phyloP scores from a whole-genome alignment of 441 rosid species.

The Populus hybrid region DNA sequence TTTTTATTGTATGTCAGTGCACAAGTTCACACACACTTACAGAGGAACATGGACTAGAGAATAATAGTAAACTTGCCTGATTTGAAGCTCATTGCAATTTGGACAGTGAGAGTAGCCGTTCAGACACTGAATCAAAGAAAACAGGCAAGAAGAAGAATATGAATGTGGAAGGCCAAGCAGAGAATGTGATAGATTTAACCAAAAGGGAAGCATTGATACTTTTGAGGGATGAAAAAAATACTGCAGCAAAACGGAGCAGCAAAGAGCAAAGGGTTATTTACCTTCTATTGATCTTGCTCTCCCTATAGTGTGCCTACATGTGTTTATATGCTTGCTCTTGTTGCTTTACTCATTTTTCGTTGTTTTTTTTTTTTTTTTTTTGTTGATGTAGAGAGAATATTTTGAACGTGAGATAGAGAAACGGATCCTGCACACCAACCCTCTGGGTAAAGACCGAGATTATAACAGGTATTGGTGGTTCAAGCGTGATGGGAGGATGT shows the following conservation, averaged over 20 bases:
- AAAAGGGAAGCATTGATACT: constrained; percentile 35
- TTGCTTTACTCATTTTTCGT: not conserved
- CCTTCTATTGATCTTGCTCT: constrained; percentile 14
- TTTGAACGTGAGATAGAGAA: constrained; percentile 93
- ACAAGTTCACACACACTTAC: not conserved
- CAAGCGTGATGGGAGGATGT: constrained; percentile 86
- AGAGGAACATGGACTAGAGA: not conserved
- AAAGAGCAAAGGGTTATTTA: constrained; percentile 74
- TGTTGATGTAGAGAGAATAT: constrained; percentile 51
- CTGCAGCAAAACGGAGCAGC: constrained; percentile 45
- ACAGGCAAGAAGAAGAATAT: constrained; percentile 42
- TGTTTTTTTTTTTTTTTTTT: not conserved
- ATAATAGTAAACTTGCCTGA: constrained; percentile 20
- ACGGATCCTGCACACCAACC: constrained; percentile 55
- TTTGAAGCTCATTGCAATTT: constrained; percentile 16
- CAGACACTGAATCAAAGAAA: constrained; percentile 42
- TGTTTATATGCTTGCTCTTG: not conserved
- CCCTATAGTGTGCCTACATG: constrained; percentile 9
- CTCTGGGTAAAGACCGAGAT: constrained; percentile 83
- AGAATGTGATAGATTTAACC: constrained; percentile 24
- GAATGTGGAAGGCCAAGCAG: constrained; percentile 31
- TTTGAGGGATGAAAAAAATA: constrained; percentile 47
- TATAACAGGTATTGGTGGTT: constrained; percentile 97
- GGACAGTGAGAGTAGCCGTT: constrained; percentile 38
- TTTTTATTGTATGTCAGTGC: not conserved